phyloP scores from a whole-genome alignment of 805 yeast species.

The Komagataella mondaviorum region DNA sequence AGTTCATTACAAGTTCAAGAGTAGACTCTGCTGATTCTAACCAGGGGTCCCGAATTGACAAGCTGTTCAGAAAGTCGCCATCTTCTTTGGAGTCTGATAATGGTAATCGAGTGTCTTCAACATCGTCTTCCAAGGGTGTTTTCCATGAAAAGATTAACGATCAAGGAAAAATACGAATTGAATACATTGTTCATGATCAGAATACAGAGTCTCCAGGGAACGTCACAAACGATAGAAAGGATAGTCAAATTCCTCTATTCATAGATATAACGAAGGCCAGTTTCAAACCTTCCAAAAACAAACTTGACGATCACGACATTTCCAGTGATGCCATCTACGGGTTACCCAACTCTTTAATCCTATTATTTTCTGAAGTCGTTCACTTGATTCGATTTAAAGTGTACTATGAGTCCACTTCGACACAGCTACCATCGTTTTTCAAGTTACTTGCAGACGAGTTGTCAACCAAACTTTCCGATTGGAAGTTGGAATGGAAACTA shows the following conservation, averaged over 20 bases:
- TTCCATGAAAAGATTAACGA: slow-evolving; percentile 28
- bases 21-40: neutral
- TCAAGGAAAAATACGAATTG: slow-evolving; percentile 34
- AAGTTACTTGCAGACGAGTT: slow-evolving; percentile 21
- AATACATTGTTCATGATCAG: slow-evolving; percentile 20
- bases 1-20: slow-evolving; percentile 16
- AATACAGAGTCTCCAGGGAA: slow-evolving; percentile 8
- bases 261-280: slow-evolving; percentile 27
- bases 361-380: slow-evolving; percentile 62
- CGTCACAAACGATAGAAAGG: slow-evolving; percentile 1
- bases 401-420: slow-evolving; percentile 26
- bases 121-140: slow-evolving; percentile 12
- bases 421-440: slow-evolving; percentile 20
- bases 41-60: neutral
- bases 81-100: neutral
- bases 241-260: slow-evolving; percentile 20
- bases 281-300: slow-evolving; percentile 24
- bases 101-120: neutral
- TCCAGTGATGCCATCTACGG: slow-evolving; percentile 79
- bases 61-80: neutral
- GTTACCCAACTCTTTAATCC: slow-evolving; percentile 65
- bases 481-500: slow-evolving; percentile 71
- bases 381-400: slow-evolving; percentile 50
- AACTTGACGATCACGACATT: slow-evolving; percentile 40
- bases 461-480: slow-evolving; percentile 38